Conservation (phyloP, 768 basidiomycete genomes). For the Ephemerocybe angulata region DNA sequence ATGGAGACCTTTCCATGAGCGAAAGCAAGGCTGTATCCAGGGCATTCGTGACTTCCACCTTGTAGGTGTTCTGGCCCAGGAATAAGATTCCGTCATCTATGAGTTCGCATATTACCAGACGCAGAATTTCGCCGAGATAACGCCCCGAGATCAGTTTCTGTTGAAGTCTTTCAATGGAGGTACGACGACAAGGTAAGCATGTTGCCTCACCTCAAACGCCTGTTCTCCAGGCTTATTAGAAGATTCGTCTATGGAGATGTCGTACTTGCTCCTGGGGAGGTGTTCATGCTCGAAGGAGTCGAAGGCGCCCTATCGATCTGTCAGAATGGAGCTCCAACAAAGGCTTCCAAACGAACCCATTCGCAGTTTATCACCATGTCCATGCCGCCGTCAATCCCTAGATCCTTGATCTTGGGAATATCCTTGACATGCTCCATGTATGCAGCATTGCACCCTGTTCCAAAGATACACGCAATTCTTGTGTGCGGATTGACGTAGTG, state of each 20-base stretch:
- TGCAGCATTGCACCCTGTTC: constrained; percentile 97
- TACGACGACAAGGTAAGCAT: not conserved
- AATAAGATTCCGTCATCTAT: constrained; percentile 97
- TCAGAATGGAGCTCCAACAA: not conserved
- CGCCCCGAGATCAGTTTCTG: constrained; percentile 97
- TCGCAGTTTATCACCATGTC: constrained; percentile 97
- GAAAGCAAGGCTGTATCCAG: constrained; percentile 97
- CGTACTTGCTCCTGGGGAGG: constrained; percentile 93
- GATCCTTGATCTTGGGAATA: constrained; percentile 78
- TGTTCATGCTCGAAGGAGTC: constrained; percentile 95
- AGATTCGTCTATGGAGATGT: constrained; percentile 83
- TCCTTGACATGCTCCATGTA: constrained; percentile 90
- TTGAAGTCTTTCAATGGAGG: too few species aligned
- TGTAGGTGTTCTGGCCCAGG: constrained; percentile 98
- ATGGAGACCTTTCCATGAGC: constrained; percentile 82
- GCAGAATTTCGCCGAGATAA: constrained; percentile 93
- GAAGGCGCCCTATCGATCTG: constrained; percentile 75
- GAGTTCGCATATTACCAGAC: constrained; percentile 91
- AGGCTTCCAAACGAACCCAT: constrained; percentile 51
- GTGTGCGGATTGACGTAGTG: constrained; percentile 90
- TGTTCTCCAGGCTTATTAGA: constrained; percentile 98
- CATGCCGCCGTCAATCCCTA: constrained; percentile 61
- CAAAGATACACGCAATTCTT: constrained; percentile 94
- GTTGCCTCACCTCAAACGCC: constrained; percentile 68
- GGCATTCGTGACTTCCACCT: constrained; percentile 88